Evolutionary conservation across 164 flowering plant species (phyloP), one percentile per base, ranked within the genome.

Genomic region (Vitis riparia): DNA sequence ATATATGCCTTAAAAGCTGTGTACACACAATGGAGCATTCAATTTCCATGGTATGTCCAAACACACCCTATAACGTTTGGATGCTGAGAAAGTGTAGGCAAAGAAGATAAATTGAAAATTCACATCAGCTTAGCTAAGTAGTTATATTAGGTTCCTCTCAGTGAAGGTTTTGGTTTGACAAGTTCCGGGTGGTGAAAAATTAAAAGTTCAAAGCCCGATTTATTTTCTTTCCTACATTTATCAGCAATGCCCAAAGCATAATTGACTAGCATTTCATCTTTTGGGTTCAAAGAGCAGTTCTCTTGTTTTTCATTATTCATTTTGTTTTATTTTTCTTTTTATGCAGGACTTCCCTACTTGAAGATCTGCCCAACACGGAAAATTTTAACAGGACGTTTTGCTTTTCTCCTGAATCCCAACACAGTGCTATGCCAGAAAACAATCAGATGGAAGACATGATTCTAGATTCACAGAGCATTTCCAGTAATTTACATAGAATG

Each of bases 291-390:
- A 47, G 17, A 9, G 51, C n/a, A 9, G 51, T 12, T 32, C 8
- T 51, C 12, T 63, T 55, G 7, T 51, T 27, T 51, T 55, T 73
- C 23, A 49, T 44, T 30, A 14, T 44, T 10, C 53, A 50, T 2
- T 15, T 47, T 63, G 15, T n/a, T 13, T 70, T 68, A 27, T 8
- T 14, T 59, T 66, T 60, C 27, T 51, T 30, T 66, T 58, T 57
- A 57, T 84, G 84, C 80, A 89, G 93, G 75, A 74, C 64, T 73
- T 80, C 88, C 27, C 71, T 84, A 11, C 78, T 76, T 37, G 75
- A 83, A 47, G 82, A 77, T 73, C 62, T 51, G 0, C 61, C 76
- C 29, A 51, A 16, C 16, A 47, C 52, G 51, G 80, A 70, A 68
- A 52, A 58, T 57, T 37, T 59, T 58, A 53, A 53, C 19, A 48